phyloP scores from a whole-genome alignment of 768 basidiomycete species.

The Amanita brunnescens region DNA sequence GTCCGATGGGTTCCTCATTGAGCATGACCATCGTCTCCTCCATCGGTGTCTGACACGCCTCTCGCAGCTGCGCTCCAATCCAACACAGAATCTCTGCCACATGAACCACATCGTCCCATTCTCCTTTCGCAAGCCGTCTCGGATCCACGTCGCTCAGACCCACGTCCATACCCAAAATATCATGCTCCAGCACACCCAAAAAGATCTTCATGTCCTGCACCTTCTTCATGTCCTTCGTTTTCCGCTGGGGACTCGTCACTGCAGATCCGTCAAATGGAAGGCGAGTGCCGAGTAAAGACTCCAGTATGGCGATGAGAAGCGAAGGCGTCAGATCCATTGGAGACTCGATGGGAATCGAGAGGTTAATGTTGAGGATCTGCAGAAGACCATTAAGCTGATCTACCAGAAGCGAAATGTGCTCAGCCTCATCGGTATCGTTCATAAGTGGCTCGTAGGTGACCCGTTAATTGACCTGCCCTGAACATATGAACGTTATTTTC shows the following conservation, averaged over 20 bases:
- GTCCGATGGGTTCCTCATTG: background rate
- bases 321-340: conserved; percentile 63
- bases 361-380: conserved; percentile 21
- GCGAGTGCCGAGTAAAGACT: conserved; percentile 45
- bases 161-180: conserved; percentile 51
- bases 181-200: conserved; percentile 62
- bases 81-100: conserved; percentile 63
- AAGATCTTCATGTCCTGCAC: conserved; percentile 67
- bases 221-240: conserved; percentile 24
- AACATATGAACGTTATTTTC: background rate
- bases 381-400: conserved; percentile 40
- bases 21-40: background rate
- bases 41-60: conserved; percentile 11
- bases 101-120: conserved; percentile 57
- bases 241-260: conserved; percentile 11
- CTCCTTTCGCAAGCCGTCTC: conserved; percentile 50
- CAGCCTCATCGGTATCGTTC: background rate
- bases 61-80: conserved; percentile 43
- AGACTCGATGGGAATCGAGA: conserved; percentile 39
- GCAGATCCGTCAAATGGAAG: conserved; percentile 33
- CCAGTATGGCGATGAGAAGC: conserved; percentile 61
- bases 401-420: conserved; percentile 15
- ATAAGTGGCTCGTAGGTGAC: background rate
- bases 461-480: conserved; percentile 1
- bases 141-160: conserved; percentile 64